Percentiles rank a stretch among this genome's conserved stretches.
Evolutionary conservation across 2,329 filamentous ascomycete species (phyloP).

Genomic region (Fusarium nurragi): DNA sequence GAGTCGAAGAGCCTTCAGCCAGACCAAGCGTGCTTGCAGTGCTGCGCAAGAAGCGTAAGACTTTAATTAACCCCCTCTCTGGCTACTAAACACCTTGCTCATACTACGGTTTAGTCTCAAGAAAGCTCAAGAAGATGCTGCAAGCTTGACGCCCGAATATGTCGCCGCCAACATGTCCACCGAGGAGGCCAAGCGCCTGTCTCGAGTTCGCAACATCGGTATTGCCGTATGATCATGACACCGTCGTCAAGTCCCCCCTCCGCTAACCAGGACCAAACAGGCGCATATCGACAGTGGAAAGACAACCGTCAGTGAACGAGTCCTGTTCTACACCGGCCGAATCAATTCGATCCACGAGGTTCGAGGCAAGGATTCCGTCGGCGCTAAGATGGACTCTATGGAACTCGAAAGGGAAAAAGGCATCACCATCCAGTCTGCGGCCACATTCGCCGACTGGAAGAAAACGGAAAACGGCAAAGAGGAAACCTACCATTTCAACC

Average conservation of each 20-base stretch:
- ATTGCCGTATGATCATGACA: conserved; percentile 74
- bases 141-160: conserved; percentile 63
- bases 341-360: conserved; percentile 99
- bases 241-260: background rate
- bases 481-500: conserved; percentile 94
- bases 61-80: conserved; percentile 3
- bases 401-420: conserved; percentile 97
- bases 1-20: conserved; percentile 48
- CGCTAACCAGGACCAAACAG: conserved; percentile 53
- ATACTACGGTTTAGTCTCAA: conserved; percentile 51
- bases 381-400: conserved; percentile 99
- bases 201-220: conserved; percentile 92
- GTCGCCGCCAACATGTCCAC: conserved; percentile 83
- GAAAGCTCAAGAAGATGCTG: conserved; percentile 64
- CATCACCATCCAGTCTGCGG: conserved; percentile 98
- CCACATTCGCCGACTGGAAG: conserved; percentile 96
- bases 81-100: conserved; percentile 15
- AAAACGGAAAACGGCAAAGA: conserved; percentile 87
- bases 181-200: conserved; percentile 79
- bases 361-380: conserved; percentile 90
- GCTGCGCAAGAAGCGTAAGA: conserved; percentile 57
- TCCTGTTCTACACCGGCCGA: conserved; percentile 97
- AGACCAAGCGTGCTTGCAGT: conserved; percentile 44
- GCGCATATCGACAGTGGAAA: conserved; percentile 99
- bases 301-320: conserved; percentile 94